Base-by-base conservation (phyloP, 78 protist genomes). In the Tieghemostelium lacteum region DNA sequence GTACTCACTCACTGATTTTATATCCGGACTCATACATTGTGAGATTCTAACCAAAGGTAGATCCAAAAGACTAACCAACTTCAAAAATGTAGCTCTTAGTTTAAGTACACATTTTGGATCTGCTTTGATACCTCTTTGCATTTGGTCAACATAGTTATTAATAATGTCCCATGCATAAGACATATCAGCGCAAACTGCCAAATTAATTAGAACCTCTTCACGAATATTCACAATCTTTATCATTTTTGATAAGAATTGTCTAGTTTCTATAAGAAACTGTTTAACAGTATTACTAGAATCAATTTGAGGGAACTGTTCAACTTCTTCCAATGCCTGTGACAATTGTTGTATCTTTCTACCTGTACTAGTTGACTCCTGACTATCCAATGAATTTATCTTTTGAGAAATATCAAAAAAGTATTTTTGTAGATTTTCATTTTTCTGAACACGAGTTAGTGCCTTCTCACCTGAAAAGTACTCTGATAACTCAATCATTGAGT, bases 121-220 rank as follows among this genome's bases (percentile, higher is more conserved):
- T 3, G 19, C 7, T 57, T 86, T 94, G 83, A 97, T 93, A 57
- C 93, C 88, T 2, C 37, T 34, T 62, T 91, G 97, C 93, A 96
- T 94, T 66, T 64, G 83, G 37, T 62, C 76, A 2, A 96, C 94
- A 66, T 83, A 94, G 66, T 75, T 60, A 67, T 72, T 55, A 58
- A 98, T 78, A 42, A 94, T 66, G 1, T 96, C 87, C 98, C 98
- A 97, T 19, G 97, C 98, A 74, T 98, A 98, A n/a, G 97, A 91
- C 40, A 97, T 50, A 86, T 97, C 98, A n/a, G 94, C 92, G 24
- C 97, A 86, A 20, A 92, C 67, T 3, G 60, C 22, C 10, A 96
- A 45, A 63, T 85, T 95, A 16, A 94, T 72, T 29, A 93, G 61
- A 22, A 94, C 95, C 34, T 94, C 88, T 24, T 94, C 97, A 2